Evolutionary conservation across 129 eudicot species (phyloP).

Genomic region (carrot (Daucus carota)): DH1_v3.0 NC_030388.2:31726501-31727000

Average conservation of each 20-base stretch:
- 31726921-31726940: constrained; percentile 8
- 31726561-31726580: constrained; percentile 7
- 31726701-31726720: constrained; percentile 6
- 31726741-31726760: constrained; percentile 3
- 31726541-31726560: constrained; percentile 7
- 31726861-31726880: constrained; percentile 25
- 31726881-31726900: constrained; percentile 17
- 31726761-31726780: constrained; percentile 4
- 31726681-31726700: constrained; percentile 18
- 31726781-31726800: constrained; percentile 8
- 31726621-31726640: constrained; percentile 16
- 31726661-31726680: constrained; percentile 64
- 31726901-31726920: constrained; percentile 7
- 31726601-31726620: constrained; percentile 1
- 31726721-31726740: constrained; percentile 9
- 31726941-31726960: constrained; percentile 30
- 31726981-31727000: constrained; percentile 11
- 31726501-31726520: constrained; percentile 13
- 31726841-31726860: constrained; percentile 32
- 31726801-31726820: constrained; percentile 9
- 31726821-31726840: constrained; percentile 9
- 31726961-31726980: constrained; percentile 32
- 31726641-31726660: constrained; percentile 28
- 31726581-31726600: constrained; percentile 11
- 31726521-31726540: constrained; percentile 14